A percentile compares a stretch with the other conserved stretches of the same genome.
Conservation (phyloP, 108 stramenopile genomes). For the Nitzschia putrida region DNA sequence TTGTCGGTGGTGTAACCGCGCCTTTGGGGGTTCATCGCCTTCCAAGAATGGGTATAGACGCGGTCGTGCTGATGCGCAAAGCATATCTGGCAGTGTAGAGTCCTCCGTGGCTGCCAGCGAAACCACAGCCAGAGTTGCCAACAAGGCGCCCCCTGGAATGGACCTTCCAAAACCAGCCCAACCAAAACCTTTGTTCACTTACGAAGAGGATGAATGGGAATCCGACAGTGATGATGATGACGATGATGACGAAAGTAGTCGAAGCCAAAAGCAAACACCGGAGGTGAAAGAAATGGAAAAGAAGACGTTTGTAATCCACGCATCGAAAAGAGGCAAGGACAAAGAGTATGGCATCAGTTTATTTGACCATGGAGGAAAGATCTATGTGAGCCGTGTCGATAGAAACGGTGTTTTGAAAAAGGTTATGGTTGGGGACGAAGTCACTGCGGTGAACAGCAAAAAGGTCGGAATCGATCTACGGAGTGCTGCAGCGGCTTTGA, state of each 20-base stretch:
- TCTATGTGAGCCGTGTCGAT: constrained; percentile 5
- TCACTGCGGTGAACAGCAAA: constrained; percentile 8
- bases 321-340: constrained; percentile 12
- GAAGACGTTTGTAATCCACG: constrained; percentile 11
- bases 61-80: background rate
- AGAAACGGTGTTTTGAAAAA: constrained; percentile 2
- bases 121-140: constrained; percentile 10
- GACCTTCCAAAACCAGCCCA: background rate
- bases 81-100: background rate
- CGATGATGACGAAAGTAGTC: constrained; percentile 12
- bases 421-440: constrained; percentile 7
- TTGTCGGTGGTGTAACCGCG: constrained; percentile 18
- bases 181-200: background rate
- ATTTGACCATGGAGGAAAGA: constrained; percentile 10
- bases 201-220: constrained; percentile 20
- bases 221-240: constrained; percentile 22
- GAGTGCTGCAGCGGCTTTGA: constrained; percentile 3
- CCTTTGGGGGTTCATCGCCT: background rate
- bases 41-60: constrained; percentile 5
- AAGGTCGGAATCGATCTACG: background rate
- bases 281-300: background rate
- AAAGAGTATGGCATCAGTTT: constrained; percentile 11
- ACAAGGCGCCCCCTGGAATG: constrained; percentile 11
- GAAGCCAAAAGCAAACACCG: background rate
- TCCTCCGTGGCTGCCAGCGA: constrained; percentile 19